Percentiles rank a stretch among this genome's conserved stretches.
These are phyloP conservation scores for Oleoguttula mirabilis DNA, from an alignment of 495 filamentous ascomycete species.

Conservation along the genomic window DNA sequence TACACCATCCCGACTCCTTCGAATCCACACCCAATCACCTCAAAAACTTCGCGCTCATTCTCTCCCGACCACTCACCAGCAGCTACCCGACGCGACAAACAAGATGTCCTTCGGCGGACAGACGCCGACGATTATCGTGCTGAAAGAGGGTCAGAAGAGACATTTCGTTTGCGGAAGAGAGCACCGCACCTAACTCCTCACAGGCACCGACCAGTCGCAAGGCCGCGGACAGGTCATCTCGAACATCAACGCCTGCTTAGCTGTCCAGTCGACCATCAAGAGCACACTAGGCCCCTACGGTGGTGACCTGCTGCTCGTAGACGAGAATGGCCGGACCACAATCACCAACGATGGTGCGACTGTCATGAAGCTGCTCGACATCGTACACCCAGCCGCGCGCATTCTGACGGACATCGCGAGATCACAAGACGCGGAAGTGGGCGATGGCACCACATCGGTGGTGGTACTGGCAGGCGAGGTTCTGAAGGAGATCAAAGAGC, in stretches of 20 bases:
- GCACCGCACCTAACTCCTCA: constrained; percentile 7
- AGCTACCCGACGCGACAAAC: too few species aligned
- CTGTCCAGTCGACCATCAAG: constrained; percentile 92
- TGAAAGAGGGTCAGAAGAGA: constrained; percentile 73
- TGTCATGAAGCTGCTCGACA: constrained; percentile 99
- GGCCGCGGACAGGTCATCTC: constrained; percentile 95
- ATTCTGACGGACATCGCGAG: constrained; percentile 97
- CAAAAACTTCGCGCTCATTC: background rate
- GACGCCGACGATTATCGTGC: constrained; percentile 95
- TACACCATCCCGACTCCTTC: background rate
- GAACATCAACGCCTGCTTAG: constrained; percentile 96
- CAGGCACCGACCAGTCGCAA: constrained; percentile 93
- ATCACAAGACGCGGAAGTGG: constrained; percentile 97
- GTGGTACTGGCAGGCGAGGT: constrained; percentile 94
- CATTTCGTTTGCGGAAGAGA: constrained; percentile 11
- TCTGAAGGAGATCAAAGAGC: constrained; percentile 85
- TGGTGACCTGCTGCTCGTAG: constrained; percentile 89
- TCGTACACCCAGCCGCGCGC: constrained; percentile 93
- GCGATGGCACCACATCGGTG: constrained; percentile 93
- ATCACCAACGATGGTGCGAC: constrained; percentile 99
- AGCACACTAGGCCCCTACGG: constrained; percentile 95
- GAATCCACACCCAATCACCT: background rate
- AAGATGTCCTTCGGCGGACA: constrained; percentile 94
- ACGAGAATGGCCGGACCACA: constrained; percentile 87
- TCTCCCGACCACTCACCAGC: background rate